Base-by-base conservation (phyloP, 2,329 filamentous ascomycete genomes). In the Aspergillus unguis region DNA sequence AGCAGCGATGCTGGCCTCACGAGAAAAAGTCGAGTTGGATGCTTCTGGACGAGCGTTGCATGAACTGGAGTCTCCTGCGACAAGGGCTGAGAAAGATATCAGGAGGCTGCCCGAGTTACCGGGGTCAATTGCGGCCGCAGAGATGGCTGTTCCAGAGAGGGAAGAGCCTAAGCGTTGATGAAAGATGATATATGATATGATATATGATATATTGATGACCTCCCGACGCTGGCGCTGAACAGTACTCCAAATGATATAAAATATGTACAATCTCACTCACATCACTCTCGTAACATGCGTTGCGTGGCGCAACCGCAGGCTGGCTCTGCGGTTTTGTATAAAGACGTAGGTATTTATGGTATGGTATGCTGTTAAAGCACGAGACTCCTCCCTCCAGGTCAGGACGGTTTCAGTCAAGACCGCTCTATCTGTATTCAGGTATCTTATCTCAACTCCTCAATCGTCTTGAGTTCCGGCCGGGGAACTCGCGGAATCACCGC, bases 151-250 rank as follows among this genome's bases (percentile, higher is more conserved):
- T 32, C 10, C 35, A 27, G 48, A 41, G 32, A 28, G 9, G 7
- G 36, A 37, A 11, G 26, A 9, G 6, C 10, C 8, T 27, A 7
- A 7, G 23, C 42, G 11, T 44, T 28, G 28, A 6, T n/a, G 9
- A 42, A 47, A 48, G 38, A 9, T 28, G 44, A 28, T 23, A 48
- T 40, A 41, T 42, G 27, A 37, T 37, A 45, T 43, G 28, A 23
- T 36, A 47, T 50, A 36, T 42, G 44, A 43, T 54, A 51, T 51
- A 49, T 44, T 45, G 41, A 53, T 48, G 51, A 53, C 51, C 46
- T 47, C 38, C 51, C 57, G 57, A 58, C 55, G 57, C 57, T 54
- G 57, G 52, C 57, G 57, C 57, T 59, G 53, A 58, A 58, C 41
- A 56, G 41, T 57, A 58, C 46, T 54, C 46, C 54, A 51, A 52